Evolutionary conservation across 495 filamentous ascomycete genomes (phyloP).

Genomic region (Annulohypoxylon bovei): DNA sequence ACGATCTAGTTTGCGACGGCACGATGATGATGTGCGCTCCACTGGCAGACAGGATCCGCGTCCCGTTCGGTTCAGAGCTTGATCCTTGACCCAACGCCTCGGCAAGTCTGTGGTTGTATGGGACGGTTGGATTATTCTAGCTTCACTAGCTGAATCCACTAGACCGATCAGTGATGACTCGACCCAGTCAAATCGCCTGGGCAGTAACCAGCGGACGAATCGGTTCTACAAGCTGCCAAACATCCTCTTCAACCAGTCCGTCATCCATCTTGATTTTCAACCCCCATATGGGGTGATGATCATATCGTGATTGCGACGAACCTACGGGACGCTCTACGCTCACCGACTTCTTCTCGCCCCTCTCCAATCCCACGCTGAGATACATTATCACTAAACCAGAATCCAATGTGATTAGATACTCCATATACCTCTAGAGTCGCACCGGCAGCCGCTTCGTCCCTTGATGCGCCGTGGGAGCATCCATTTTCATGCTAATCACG

Average conservation of each 20-base stretch:
- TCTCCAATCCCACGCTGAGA: conserved; percentile 15
- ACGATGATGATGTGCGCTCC: conserved; percentile 21
- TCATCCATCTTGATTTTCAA: conserved; percentile 24
- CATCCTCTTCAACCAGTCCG: conserved; percentile 12
- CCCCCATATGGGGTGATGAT: conserved; percentile 35
- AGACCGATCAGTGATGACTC: conserved; percentile 5
- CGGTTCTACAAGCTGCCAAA: conserved; percentile 22
- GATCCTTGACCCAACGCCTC: conserved; percentile 14
- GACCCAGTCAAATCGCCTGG: background rate
- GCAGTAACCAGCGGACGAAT: conserved; percentile 11
- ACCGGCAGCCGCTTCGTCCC: conserved; percentile 19
- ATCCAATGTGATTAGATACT: conserved; percentile 16
- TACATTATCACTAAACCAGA: conserved; percentile 23
- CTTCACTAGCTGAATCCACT: conserved; percentile 3
- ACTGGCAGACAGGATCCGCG: conserved; percentile 3
- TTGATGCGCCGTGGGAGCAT: background rate
- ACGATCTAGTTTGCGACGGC: conserved; percentile 31
- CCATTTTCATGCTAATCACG: conserved; percentile 30
- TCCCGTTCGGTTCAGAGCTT: conserved; percentile 17
- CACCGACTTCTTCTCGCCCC: conserved; percentile 36
- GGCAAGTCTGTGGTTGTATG: background rate
- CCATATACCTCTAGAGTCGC: conserved; percentile 14
- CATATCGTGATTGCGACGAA: conserved; percentile 32
- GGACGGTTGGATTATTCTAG: background rate
- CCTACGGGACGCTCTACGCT: conserved; percentile 26